Conservation (phyloP, 2,329 filamentous ascomycete genomes). For the Plectosphaerella cucumerina region DNA sequence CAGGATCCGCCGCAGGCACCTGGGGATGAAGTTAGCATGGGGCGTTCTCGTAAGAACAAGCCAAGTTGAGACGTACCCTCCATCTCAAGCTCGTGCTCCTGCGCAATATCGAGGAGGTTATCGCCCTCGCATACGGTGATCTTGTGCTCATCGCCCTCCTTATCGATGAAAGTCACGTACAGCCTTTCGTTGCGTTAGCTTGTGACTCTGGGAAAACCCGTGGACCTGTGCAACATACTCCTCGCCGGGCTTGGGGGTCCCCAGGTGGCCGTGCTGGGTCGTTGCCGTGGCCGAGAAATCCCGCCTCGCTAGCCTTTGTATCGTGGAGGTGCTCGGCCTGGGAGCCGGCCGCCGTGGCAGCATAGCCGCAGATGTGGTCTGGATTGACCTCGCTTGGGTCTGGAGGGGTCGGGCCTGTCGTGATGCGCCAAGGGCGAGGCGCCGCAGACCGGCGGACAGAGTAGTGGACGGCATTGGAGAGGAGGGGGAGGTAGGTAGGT, state of each 20-base stretch:
- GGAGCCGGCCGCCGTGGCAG: neutral
- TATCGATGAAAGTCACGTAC: slow-evolving; percentile 89
- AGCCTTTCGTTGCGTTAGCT: slow-evolving; percentile 48
- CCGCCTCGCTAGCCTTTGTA: slow-evolving; percentile 24
- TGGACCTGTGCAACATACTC: slow-evolving; percentile 58
- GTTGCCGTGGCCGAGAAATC: slow-evolving; percentile 62
- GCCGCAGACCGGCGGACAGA: slow-evolving; percentile 20
- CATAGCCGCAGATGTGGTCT: neutral
- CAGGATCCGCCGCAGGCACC: slow-evolving; percentile 92
- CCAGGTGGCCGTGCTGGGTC: slow-evolving; percentile 71
- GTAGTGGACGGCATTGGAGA: neutral
- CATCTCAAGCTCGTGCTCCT: slow-evolving; percentile 95
- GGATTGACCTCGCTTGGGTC: slow-evolving; percentile 8
- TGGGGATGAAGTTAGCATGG: neutral
- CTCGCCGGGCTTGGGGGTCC: slow-evolving; percentile 82
- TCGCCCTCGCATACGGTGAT: slow-evolving; percentile 81
- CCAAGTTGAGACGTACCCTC: slow-evolving; percentile 56
- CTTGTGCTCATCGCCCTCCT: slow-evolving; percentile 72
- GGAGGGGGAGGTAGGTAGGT: neutral
- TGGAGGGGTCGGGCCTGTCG: slow-evolving; percentile 22
- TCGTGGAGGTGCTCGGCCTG: neutral
- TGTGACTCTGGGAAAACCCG: neutral
- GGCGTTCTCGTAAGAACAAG: neutral
- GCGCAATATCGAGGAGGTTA: slow-evolving; percentile 92
- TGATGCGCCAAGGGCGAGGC: slow-evolving; percentile 23